phyloP scores from a whole-genome alignment of 2,329 filamentous ascomycete species.

The Hypoxylon sp. region DNA sequence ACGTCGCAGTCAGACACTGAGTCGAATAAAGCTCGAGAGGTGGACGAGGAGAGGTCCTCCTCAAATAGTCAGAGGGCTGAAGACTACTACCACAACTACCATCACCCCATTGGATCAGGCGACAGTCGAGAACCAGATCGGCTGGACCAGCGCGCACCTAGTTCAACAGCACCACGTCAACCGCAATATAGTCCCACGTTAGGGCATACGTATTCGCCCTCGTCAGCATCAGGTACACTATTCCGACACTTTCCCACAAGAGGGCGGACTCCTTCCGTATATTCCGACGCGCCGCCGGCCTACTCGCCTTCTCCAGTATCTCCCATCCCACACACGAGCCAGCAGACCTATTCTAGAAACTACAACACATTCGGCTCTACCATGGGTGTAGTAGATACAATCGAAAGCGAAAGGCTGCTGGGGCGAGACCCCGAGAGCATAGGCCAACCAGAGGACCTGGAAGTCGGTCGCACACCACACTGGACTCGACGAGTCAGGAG shows the following conservation, averaged over 20 bases:
- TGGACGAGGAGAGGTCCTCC: slow-evolving; percentile 56
- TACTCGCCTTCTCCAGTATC: slow-evolving; percentile 59
- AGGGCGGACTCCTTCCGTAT: slow-evolving; percentile 48
- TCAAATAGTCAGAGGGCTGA: slow-evolving; percentile 46
- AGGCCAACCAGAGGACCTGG: slow-evolving; percentile 52
- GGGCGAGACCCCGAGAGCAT: slow-evolving; percentile 61
- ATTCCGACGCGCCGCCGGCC: slow-evolving; percentile 62
- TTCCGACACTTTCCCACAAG: slow-evolving; percentile 36
- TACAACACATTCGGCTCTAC: slow-evolving; percentile 60
- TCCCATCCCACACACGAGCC: slow-evolving; percentile 34
- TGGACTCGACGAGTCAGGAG: slow-evolving; percentile 48
- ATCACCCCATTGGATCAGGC: slow-evolving; percentile 33
- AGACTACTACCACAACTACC: slow-evolving; percentile 16
- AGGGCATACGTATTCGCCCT: slow-evolving; percentile 43
- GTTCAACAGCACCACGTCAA: slow-evolving; percentile 29
- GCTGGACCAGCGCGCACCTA: slow-evolving; percentile 33
- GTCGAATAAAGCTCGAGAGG: slow-evolving; percentile 63
- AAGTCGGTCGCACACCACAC: slow-evolving; percentile 35
- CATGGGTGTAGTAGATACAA: slow-evolving; percentile 57
- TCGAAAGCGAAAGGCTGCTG: slow-evolving; percentile 60
- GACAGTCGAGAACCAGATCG: slow-evolving; percentile 31
- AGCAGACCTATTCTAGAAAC: slow-evolving; percentile 45
- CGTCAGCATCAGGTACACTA: slow-evolving; percentile 47
- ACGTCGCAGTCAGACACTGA: slow-evolving; percentile 49
- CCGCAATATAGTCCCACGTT: slow-evolving; percentile 26